These are phyloP conservation scores for Ceratobasidium papillatum DNA, from an alignment of 1,284 basidiomycete species.

Conservation along the genomic window DNA sequence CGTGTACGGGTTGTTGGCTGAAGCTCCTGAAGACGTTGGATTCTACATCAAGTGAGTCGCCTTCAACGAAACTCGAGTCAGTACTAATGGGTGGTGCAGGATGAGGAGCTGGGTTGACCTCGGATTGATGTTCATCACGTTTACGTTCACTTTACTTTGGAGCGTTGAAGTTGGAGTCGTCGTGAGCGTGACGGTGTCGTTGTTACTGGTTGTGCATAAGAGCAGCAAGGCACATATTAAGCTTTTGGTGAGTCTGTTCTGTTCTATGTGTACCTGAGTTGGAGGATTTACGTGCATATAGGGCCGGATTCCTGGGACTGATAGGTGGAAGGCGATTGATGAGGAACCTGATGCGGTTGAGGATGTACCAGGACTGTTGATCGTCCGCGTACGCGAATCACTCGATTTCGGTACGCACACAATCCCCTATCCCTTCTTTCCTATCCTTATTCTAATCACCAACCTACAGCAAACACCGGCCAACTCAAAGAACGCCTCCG, in stretches of 20 bases:
- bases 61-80: conserved; percentile 6
- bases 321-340: conserved; percentile 81
- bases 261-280: not conserved
- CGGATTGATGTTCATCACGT: conserved; percentile 83
- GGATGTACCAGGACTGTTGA: conserved; percentile 78
- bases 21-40: conserved; percentile 84
- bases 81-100: conserved; percentile 52
- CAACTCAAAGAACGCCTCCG: conserved; percentile 82
- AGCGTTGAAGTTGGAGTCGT: conserved; percentile 86
- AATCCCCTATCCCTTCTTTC: conserved; percentile 6
- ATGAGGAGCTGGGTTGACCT: conserved; percentile 91
- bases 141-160: conserved; percentile 80
- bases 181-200: conserved; percentile 82
- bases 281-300: conserved; percentile 47
- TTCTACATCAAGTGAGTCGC: conserved; percentile 79
- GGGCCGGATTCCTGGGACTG: conserved; percentile 83
- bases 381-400: conserved; percentile 82
- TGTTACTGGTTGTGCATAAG: conserved; percentile 86
- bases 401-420: conserved; percentile 74
- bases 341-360: conserved; percentile 81
- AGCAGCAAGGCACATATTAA: conserved; percentile 81
- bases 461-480: conserved; percentile 77
- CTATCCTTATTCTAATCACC: not conserved
- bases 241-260: conserved; percentile 61
- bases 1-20: conserved; percentile 83